Percentiles rank a stretch among this genome's conserved stretches.
Conservation (phyloP, 495 filamentous ascomycete genomes). For the Neurospora sp. region DNA sequence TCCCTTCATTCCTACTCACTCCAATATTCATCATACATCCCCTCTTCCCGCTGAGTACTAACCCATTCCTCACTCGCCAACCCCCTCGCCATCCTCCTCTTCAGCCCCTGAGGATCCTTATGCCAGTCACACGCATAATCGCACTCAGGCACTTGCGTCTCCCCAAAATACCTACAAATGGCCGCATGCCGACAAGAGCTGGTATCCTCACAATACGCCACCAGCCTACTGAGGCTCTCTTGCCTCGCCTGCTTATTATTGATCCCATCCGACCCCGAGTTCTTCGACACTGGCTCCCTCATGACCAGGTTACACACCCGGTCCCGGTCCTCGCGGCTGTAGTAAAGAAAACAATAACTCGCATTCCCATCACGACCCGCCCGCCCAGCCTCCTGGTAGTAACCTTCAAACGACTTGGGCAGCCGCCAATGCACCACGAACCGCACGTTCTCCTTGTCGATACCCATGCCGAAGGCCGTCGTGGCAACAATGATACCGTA, state of each 20-base stretch:
- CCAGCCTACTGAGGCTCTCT: slow-evolving; percentile 46
- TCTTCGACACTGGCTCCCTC: slow-evolving; percentile 28
- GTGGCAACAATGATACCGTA: slow-evolving; percentile 92
- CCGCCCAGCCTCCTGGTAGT: slow-evolving; percentile 90
- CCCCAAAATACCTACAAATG: slow-evolving; percentile 77
- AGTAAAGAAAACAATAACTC: slow-evolving; percentile 78
- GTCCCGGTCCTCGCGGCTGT: slow-evolving; percentile 73
- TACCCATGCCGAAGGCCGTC: slow-evolving; percentile 95
- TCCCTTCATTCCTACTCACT: slow-evolving; percentile 13
- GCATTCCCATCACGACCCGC: slow-evolving; percentile 86
- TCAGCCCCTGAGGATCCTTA: slow-evolving; percentile 59
- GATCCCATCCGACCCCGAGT: slow-evolving; percentile 18
- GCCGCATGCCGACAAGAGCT: slow-evolving; percentile 61
- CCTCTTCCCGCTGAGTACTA: slow-evolving; percentile 56
- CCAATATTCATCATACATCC: slow-evolving; percentile 35
- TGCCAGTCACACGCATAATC: slow-evolving; percentile 86
- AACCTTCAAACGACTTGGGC: slow-evolving; percentile 87
- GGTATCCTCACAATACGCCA: slow-evolving; percentile 73
- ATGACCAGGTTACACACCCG: slow-evolving; percentile 49
- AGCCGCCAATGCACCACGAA: slow-evolving; percentile 92
- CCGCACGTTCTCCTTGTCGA: slow-evolving; percentile 86
- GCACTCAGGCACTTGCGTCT: slow-evolving; percentile 51
- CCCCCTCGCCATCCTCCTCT: slow-evolving; percentile 49
- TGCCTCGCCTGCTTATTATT: slow-evolving; percentile 23
- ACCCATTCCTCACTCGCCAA: slow-evolving; percentile 65